phyloP scores from a whole-genome alignment of 2,329 filamentous ascomycete species.

The Piedraia hortae region DNA sequence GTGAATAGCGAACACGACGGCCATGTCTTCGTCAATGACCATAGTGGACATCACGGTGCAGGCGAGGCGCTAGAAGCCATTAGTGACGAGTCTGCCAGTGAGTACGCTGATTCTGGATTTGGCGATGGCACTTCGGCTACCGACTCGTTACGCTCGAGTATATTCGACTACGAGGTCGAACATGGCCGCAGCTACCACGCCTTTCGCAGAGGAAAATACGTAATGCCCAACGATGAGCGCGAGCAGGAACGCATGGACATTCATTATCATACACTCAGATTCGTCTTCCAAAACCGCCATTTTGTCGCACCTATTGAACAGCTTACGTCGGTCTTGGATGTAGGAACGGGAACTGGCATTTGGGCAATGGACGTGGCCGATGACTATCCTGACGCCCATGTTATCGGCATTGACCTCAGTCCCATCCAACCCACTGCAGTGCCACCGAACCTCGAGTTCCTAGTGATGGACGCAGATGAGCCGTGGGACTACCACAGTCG shows the following conservation, averaged over 20 bases:
- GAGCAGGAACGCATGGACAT: conserved; percentile 14
- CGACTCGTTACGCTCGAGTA: conserved; percentile 12
- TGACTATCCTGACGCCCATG: conserved; percentile 15
- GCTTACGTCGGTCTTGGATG: conserved; percentile 20
- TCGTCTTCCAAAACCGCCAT: conserved; percentile 19
- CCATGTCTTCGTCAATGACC: too few relatives aligned
- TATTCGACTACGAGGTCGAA: conserved; percentile 13
- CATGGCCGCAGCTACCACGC: conserved; percentile 15
- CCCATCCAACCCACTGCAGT: conserved; percentile 24
- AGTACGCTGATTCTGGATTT: too few relatives aligned
- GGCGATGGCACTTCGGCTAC: too few relatives aligned
- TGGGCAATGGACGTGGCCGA: conserved; percentile 29
- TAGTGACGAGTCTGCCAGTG: too few relatives aligned
- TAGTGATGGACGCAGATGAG: conserved; percentile 33
- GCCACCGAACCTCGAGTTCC: conserved; percentile 32
- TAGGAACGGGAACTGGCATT: conserved; percentile 26
- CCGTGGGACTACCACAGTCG: conserved; percentile 27
- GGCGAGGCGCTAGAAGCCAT: too few relatives aligned
- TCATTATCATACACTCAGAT: conserved; percentile 20
- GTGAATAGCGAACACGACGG: too few relatives aligned
- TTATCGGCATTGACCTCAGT: conserved; percentile 22
- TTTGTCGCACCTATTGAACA: conserved; percentile 19
- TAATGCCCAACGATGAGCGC: conserved; percentile 16
- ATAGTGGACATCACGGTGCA: conserved; percentile 6
- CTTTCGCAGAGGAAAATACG: conserved; percentile 13